Evolutionary conservation across 495 filamentous ascomycete species (phyloP).

Genomic region (Podospora fimiseda): DNA sequence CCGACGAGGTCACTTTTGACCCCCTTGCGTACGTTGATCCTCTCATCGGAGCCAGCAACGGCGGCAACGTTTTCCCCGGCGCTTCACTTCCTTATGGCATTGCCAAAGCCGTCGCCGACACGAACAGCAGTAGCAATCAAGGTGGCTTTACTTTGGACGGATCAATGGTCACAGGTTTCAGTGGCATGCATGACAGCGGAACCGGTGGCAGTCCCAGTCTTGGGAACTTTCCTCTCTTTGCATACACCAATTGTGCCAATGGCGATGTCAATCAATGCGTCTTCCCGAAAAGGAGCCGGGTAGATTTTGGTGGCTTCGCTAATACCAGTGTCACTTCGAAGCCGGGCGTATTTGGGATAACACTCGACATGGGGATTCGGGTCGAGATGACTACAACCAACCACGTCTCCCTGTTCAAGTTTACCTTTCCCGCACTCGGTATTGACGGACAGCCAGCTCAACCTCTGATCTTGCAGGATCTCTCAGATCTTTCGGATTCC

Average conservation of each 20-base stretch:
- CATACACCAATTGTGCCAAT: conserved; percentile 57
- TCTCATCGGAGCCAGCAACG: conserved; percentile 54
- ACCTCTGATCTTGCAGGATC: conserved; percentile 58
- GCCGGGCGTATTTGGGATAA: conserved; percentile 63
- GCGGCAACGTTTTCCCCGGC: conserved; percentile 70
- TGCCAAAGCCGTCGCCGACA: conserved; percentile 73
- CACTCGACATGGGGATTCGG: conserved; percentile 50
- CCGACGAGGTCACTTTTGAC: conserved; percentile 24
- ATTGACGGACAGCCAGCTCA: conserved; percentile 35
- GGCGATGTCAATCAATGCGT: conserved; percentile 58
- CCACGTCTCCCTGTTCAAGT: conserved; percentile 62
- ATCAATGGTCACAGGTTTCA: conserved; percentile 58
- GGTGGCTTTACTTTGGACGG: conserved; percentile 68
- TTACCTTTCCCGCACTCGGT: conserved; percentile 51
- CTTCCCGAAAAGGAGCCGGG: conserved; percentile 47
- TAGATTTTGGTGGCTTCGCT: conserved; percentile 33
- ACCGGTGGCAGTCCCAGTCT: conserved; percentile 63
- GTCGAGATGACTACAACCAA: conserved; percentile 65
- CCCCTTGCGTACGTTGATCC: conserved; percentile 45
- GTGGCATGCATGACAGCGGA: conserved; percentile 62
- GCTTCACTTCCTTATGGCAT: conserved; percentile 70
- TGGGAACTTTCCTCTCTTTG: conserved; percentile 71
- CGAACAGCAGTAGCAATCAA: conserved; percentile 55
- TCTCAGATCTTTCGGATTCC: conserved; percentile 60
- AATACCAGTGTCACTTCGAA: conserved; percentile 49